Percentiles rank a stretch among this genome's conserved stretches.
Conservation (phyloP, 805 yeast species). For the Cyberlindnera lachancei region DNA sequence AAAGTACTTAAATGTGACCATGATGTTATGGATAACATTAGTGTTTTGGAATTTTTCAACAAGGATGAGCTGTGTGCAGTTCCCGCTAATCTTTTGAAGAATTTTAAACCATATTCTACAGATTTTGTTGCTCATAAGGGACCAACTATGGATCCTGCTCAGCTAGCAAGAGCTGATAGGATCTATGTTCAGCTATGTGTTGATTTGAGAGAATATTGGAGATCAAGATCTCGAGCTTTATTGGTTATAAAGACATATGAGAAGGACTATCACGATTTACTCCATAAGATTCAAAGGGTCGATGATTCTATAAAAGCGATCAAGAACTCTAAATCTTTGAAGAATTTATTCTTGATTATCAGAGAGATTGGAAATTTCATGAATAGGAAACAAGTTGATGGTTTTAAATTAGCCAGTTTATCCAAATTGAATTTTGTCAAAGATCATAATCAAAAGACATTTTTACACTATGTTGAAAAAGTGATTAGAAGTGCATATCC, state of each 20-base stretch:
- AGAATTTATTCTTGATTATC: conserved; percentile 73
- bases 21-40: conserved; percentile 59
- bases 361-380: conserved; percentile 91
- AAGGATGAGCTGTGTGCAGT: conserved; percentile 71
- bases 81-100: conserved; percentile 60
- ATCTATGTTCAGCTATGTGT: conserved; percentile 75
- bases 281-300: conserved; percentile 55
- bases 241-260: conserved; percentile 62
- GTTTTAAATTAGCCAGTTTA: conserved; percentile 84
- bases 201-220: conserved; percentile 87
- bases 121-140: conserved; percentile 41
- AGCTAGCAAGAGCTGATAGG: conserved; percentile 82
- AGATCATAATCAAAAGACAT: conserved; percentile 80
- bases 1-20: conserved; percentile 70
- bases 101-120: conserved; percentile 72
- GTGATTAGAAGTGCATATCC: conserved; percentile 82
- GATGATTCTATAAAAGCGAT: conserved; percentile 70
- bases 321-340: conserved; percentile 57
- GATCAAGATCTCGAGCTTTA: conserved; percentile 80
- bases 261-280: conserved; percentile 69
- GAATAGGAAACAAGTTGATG: conserved; percentile 94
- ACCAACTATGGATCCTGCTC: conserved; percentile 63
- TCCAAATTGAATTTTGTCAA: conserved; percentile 87
- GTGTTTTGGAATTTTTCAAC: conserved; percentile 78
- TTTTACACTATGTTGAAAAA: conserved; percentile 86